Conservation (phyloP, 768 basidiomycete genomes). For the Boletus reticuloceps region DNA sequence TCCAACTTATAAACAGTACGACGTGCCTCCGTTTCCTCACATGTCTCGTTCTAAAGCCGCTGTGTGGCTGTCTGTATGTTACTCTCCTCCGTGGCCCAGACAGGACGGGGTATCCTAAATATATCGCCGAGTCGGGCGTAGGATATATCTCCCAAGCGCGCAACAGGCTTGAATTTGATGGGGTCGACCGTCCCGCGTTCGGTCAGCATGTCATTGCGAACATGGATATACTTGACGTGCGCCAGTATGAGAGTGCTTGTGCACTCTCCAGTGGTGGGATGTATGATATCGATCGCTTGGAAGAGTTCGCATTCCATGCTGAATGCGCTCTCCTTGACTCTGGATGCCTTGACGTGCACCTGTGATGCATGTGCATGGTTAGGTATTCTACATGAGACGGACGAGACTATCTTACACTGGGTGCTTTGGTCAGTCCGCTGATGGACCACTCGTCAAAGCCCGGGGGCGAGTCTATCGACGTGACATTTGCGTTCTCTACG, state of each 20-base stretch:
- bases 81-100: conserved; percentile 20
- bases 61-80: conserved; percentile 3
- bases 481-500: conserved; percentile 37
- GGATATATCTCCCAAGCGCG: conserved; percentile 38
- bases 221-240: conserved; percentile 41
- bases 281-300: conserved; percentile 34
- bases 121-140: conserved; percentile 33
- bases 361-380: conserved; percentile 7
- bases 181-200: conserved; percentile 36
- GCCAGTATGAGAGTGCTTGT: conserved; percentile 38
- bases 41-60: neutral
- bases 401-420: neutral
- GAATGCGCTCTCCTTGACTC: too few species aligned
- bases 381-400: neutral
- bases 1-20: too few species aligned
- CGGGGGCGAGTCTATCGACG: conserved; percentile 37
- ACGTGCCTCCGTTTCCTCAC: too few species aligned
- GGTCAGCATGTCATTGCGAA: conserved; percentile 41
- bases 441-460: conserved; percentile 40
- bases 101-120: conserved; percentile 25
- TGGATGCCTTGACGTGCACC: conserved; percentile 38
- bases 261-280: conserved; percentile 28
- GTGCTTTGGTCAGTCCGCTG: conserved; percentile 40
- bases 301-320: conserved; percentile 40
- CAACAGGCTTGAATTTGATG: conserved; percentile 34